phyloP scores from a whole-genome alignment of 768 basidiomycete genomes.

The Lentinula guzmanii region DNA sequence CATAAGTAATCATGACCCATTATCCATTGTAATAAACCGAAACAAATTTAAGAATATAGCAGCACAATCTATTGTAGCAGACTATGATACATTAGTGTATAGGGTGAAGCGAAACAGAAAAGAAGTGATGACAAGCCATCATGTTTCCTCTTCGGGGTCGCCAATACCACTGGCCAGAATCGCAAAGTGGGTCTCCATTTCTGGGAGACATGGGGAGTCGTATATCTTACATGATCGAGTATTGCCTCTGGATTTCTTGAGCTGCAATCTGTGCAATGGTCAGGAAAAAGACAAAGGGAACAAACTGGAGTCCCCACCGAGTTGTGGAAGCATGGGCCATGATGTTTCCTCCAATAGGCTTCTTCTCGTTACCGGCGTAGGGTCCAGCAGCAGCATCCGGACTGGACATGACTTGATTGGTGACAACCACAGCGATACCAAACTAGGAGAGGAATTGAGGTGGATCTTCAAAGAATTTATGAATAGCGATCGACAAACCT shows the following conservation, averaged over 20 bases:
- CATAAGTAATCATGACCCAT: conserved; percentile 1
- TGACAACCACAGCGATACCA: conserved; percentile 94
- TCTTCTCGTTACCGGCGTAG: conserved; percentile 88
- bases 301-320: conserved; percentile 42
- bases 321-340: conserved; percentile 99
- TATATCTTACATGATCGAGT: conserved; percentile 96
- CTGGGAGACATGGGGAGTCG: conserved; percentile 95
- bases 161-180: conserved; percentile 89
- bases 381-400: conserved; percentile 91
- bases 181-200: conserved; percentile 93
- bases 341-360: conserved; percentile 98
- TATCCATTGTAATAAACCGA: not conserved
- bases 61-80: not conserved
- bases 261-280: conserved; percentile 55
- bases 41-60: not conserved
- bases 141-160: conserved; percentile 87
- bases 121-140: conserved; percentile 10
- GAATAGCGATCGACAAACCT: conserved; percentile 48
- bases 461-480: conserved; percentile 2
- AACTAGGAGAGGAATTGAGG: conserved; percentile 46
- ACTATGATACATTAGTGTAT: not conserved
- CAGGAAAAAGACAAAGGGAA: conserved; percentile 1
- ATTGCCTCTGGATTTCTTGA: conserved; percentile 88
- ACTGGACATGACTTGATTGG: conserved; percentile 99
- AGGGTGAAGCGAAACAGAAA: conserved; percentile 2